phyloP scores from a whole-genome alignment of 768 basidiomycete genomes.

The Antrodiella citrinella region DNA sequence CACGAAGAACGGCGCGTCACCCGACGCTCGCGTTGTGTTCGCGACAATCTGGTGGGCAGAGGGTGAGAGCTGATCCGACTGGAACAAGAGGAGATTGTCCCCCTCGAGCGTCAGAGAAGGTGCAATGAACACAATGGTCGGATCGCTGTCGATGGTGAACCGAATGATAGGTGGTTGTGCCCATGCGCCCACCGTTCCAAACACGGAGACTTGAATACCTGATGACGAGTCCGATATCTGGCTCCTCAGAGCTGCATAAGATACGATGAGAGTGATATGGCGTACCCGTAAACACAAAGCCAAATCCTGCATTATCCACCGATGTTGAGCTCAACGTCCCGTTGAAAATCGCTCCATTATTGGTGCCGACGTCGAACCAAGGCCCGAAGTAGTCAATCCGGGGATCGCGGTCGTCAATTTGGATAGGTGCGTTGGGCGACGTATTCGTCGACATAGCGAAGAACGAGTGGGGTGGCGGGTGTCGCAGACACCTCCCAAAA shows the following conservation, averaged over 20 bases:
- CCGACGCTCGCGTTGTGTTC: conserved; percentile 13
- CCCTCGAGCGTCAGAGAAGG: conserved; percentile 8
- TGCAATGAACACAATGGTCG: conserved; percentile 8
- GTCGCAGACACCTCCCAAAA: too few species aligned
- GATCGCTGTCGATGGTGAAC: conserved; percentile 11
- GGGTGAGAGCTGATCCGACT: conserved; percentile 9
- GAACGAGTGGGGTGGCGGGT: too few species aligned
- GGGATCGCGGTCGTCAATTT: conserved; percentile 5
- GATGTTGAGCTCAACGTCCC: conserved; percentile 8
- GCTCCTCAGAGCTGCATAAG: too few species aligned
- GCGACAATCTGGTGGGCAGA: conserved; percentile 10
- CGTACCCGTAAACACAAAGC: conserved; percentile 3
- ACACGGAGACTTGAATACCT: conserved; percentile 14
- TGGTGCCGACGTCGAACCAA: conserved; percentile 3
- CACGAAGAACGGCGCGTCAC: conserved; percentile 11
- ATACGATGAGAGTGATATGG: neutral
- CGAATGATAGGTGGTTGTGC: conserved; percentile 1
- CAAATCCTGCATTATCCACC: conserved; percentile 4
- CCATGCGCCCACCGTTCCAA: conserved; percentile 8
- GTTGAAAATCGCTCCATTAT: conserved; percentile 7
- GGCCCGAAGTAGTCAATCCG: conserved; percentile 1
- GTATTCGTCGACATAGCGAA: too few species aligned
- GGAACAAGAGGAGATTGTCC: conserved; percentile 13
- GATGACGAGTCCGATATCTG: too few species aligned
- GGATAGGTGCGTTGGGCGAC: neutral